Evolutionary conservation across 164 flowering plant genomes (phyloP).

Genomic region (Liriodendron chinense): DNA sequence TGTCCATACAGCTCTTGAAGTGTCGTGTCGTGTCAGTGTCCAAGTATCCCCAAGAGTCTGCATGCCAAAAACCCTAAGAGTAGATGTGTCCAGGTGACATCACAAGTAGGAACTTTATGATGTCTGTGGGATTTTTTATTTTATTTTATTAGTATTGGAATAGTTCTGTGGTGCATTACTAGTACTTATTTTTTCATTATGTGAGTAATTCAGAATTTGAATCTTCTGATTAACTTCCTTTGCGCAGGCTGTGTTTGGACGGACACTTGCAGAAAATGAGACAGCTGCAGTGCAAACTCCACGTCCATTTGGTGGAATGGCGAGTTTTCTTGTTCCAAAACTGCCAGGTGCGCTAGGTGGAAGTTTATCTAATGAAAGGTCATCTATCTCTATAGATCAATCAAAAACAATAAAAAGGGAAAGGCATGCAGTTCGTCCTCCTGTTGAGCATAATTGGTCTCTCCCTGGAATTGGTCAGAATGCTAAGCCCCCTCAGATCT

Average conservation of each 20-base stretch:
- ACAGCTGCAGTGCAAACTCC: constrained; percentile 43
- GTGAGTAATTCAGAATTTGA: neutral
- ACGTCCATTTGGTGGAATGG: constrained; percentile 90
- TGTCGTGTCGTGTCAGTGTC: no score
- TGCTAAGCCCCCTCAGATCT: constrained; percentile 72
- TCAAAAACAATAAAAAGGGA: constrained; percentile 54
- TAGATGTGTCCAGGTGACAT: no score
- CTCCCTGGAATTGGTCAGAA: constrained; percentile 57
- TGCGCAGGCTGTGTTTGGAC: constrained; percentile 82
- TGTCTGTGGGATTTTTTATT: neutral
- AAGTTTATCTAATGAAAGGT: constrained; percentile 54
- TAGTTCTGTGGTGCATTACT: neutral
- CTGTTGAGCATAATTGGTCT: constrained; percentile 92
- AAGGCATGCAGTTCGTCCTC: constrained; percentile 91
- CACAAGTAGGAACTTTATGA: neutral
- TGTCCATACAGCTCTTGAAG: no score
- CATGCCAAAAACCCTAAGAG: no score
- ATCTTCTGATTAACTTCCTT: constrained; percentile 16
- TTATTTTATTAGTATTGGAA: neutral
- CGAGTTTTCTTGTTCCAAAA: constrained; percentile 95
- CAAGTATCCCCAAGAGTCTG: no score
- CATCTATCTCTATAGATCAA: constrained; percentile 53
- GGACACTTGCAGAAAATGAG: constrained; percentile 58
- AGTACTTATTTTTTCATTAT: neutral
- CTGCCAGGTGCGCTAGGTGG: constrained; percentile 69